Evolutionary conservation across 768 basidiomycete genomes (phyloP).

Genomic region (Kwoniella dejecticola): DNA sequence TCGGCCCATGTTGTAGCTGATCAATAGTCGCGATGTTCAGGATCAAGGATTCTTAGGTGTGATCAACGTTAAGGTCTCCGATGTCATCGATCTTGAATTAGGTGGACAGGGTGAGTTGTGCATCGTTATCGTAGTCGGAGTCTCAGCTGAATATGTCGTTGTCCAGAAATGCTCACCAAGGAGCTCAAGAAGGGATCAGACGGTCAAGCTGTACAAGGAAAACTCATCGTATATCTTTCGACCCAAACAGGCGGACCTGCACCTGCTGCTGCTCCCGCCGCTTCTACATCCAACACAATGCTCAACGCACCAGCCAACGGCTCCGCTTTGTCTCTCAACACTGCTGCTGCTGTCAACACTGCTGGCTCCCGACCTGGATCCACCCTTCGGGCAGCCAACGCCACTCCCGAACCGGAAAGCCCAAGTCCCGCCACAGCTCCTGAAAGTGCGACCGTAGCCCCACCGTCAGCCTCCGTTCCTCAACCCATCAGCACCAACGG

Average conservation of each 20-base stretch:
- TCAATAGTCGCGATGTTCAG: conserved; percentile 9
- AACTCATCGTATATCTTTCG: conserved; percentile 92
- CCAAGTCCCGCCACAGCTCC: conserved; percentile 32
- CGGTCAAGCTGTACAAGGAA: conserved; percentile 95
- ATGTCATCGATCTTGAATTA: conserved; percentile 85
- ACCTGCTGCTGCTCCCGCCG: conserved; percentile 71
- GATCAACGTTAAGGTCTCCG: conserved; percentile 88
- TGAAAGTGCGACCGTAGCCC: conserved; percentile 35
- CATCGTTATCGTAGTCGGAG: neutral
- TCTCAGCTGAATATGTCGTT: conserved; percentile 18
- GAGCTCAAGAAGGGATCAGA: conserved; percentile 99
- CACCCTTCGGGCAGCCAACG: conserved; percentile 37
- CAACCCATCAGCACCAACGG: conserved; percentile 57
- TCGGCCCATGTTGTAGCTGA: no score
- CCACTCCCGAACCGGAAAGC: conserved; percentile 37
- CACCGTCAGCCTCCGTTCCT: conserved; percentile 37
- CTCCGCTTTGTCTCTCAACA: conserved; percentile 54
- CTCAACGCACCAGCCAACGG: conserved; percentile 38
- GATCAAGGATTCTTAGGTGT: conserved; percentile 99
- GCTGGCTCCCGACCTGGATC: conserved; percentile 33
- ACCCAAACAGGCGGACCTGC: conserved; percentile 86
- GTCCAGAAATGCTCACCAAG: conserved; percentile 87
- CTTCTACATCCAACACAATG: conserved; percentile 50
- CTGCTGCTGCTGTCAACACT: conserved; percentile 51
- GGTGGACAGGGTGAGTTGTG: conserved; percentile 81